Base-by-base conservation (phyloP, 176 grass and related monocot genomes). In the Urochloa ruziziensis region DNA sequence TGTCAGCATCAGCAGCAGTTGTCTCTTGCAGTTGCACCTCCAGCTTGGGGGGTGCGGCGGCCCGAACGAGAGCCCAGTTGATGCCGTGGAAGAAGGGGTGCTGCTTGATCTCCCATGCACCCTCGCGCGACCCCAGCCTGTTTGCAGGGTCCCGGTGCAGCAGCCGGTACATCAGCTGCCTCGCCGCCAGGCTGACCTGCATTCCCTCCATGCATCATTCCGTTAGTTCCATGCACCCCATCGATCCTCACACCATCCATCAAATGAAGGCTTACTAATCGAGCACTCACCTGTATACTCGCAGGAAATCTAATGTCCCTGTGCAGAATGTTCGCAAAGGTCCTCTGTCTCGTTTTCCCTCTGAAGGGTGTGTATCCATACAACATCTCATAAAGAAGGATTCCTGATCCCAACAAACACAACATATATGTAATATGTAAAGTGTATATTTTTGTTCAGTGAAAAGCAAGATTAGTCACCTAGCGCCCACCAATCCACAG, bases 401-500 rank as follows among this genome's bases (percentile, higher is more conserved):
- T 85, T 43, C 94, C 94, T 97, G 74, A 35, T 44, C 19, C 24
- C 43, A 83, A 52, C 32, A 62, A 70, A 42, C 27, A 48, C 7
- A 2, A 0, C 23, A n/a, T 28, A 17, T 44, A 8, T 15, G n/a
- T 15, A 70, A 14, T 6, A 2, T 27, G 39, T 24, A 2, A 7
- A 0, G 29, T 18, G 32, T 27, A 49, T 72, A 2, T 54, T 79
- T 48, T 27, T 74, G 9, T 39, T 58, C 24, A 9, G 53, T 24
- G 14, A 10, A 34, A 65, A 11, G 2, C 28, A 58, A 53, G 23
- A 71, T 18, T 48, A 86, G 70, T 29, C 83, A 93, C 92, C 95
- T 70, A 98, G 89, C 2, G 95, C 92, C 95, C 95, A 98, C 95
- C 95, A 98, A 83, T 98, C 95, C 77, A 95, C 92, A 68, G 90